phyloP scores from a whole-genome alignment of 225 moss, liverwort and hornwort genomes.

The Anthoceros angustus region DNA sequence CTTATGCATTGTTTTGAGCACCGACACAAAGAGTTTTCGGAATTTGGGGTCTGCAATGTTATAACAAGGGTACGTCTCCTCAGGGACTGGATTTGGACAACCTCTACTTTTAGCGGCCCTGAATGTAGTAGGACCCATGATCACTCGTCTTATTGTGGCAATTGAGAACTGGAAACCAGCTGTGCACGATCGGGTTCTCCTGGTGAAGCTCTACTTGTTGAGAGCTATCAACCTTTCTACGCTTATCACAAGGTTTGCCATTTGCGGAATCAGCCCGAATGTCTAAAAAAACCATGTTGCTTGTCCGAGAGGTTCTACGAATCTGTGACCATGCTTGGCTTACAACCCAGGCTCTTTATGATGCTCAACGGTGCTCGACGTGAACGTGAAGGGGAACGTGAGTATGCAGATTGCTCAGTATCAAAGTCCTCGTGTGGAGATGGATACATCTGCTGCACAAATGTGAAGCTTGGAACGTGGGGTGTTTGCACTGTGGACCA shows the following conservation, averaged over 20 bases:
- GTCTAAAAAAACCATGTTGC: too few species aligned
- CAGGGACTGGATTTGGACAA: constrained; percentile 44
- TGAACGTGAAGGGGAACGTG: not conserved
- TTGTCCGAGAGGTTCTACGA: too few species aligned
- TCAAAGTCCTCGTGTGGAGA: not conserved
- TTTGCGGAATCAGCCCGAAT: not conserved
- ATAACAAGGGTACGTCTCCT: not conserved
- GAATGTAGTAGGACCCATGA: constrained; percentile 36
- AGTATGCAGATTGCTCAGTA: not conserved
- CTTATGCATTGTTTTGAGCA: not conserved
- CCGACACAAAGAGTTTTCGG: not conserved
- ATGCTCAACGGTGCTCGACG: not conserved
- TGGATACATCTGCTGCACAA: not conserved
- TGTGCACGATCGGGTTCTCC: constrained; percentile 35
- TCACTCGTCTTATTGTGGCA: constrained; percentile 34
- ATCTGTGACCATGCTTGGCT: not conserved
- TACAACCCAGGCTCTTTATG: not conserved
- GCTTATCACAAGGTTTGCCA: constrained; percentile 41
- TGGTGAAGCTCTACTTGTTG: constrained; percentile 56
- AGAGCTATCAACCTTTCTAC: constrained; percentile 52
- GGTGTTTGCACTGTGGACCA: not conserved
- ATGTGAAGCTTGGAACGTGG: not conserved
- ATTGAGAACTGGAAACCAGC: constrained; percentile 71
- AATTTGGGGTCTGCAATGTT: not conserved
- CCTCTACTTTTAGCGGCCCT: constrained; percentile 42